Percentiles rank a stretch among this genome's conserved stretches.
Conservation (phyloP, 1,284 basidiomycete genomes). For the Trametes polyzona region DNA sequence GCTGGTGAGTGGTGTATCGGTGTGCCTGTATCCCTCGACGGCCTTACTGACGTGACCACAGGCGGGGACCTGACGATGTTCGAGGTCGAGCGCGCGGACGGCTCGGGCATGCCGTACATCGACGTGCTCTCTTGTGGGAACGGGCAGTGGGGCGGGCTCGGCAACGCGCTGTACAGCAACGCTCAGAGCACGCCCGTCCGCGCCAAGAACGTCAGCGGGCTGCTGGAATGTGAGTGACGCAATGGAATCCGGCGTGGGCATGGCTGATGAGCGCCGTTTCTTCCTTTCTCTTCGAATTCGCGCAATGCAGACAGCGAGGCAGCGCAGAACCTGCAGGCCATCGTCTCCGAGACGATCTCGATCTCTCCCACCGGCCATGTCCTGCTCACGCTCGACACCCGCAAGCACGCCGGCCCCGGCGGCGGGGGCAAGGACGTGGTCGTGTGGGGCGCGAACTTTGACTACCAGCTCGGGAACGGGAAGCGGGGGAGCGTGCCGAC, state of each 20-base stretch:
- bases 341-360: slow-evolving; percentile 71
- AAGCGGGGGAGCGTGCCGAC: slow-evolving; percentile 75
- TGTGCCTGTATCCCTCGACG: not conserved
- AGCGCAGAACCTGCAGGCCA: slow-evolving; percentile 62
- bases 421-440: slow-evolving; percentile 63
- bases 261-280: not conserved
- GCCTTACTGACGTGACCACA: slow-evolving; percentile 31
- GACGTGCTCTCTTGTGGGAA: slow-evolving; percentile 87
- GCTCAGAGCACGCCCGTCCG: slow-evolving; percentile 74
- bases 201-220: slow-evolving; percentile 83
- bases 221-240: slow-evolving; percentile 77
- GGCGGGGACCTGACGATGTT: slow-evolving; percentile 83
- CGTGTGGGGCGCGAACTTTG: slow-evolving; percentile 72
- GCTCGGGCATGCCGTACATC: slow-evolving; percentile 46
- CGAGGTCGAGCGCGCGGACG: slow-evolving; percentile 65
- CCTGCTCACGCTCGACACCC: slow-evolving; percentile 75
- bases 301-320: slow-evolving; percentile 78
- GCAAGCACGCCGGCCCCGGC: slow-evolving; percentile 47
- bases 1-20: slow-evolving; percentile 56
- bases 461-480: slow-evolving; percentile 86
- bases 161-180: slow-evolving; percentile 80
- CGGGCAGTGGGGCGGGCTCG: slow-evolving; percentile 86
- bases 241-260: not conserved
- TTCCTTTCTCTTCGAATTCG: no score
- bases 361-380: slow-evolving; percentile 83